Percentiles rank a stretch among this genome's conserved stretches.
Evolutionary conservation across 352 stramenopile species (phyloP).

Genomic region (Phytophthora pseudosyringae): DNA sequence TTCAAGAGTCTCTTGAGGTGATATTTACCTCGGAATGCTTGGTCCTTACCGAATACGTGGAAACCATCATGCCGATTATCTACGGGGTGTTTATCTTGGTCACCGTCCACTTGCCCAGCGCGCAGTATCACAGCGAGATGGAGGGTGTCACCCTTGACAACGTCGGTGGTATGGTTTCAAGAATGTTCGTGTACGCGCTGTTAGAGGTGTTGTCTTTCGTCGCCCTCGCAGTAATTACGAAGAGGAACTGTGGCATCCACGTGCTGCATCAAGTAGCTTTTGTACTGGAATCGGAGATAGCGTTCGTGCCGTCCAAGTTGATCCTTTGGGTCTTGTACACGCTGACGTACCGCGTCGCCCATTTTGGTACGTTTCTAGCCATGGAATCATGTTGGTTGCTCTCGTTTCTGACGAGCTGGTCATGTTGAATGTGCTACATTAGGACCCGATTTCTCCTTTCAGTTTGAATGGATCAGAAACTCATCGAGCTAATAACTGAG

Average conservation of each 20-base stretch:
- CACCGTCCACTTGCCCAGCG: slow-evolving; percentile 21
- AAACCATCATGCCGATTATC: slow-evolving; percentile 29
- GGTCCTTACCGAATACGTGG: slow-evolving; percentile 35
- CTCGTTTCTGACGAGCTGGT: no score
- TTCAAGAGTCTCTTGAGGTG: slow-evolving; percentile 8
- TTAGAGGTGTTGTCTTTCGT: slow-evolving; percentile 25
- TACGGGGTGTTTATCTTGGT: slow-evolving; percentile 18
- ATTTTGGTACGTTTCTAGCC: slow-evolving; percentile 9
- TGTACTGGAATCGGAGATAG: slow-evolving; percentile 28
- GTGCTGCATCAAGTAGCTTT: slow-evolving; percentile 27
- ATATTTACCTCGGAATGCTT: slow-evolving; percentile 34
- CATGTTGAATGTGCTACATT: no score
- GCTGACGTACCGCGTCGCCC: slow-evolving; percentile 1
- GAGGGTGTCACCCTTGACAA: not conserved
- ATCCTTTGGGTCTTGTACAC: slow-evolving; percentile 15
- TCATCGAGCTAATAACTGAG: no score
- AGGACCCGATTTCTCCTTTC: slow-evolving; percentile 3
- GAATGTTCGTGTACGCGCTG: slow-evolving; percentile 16
- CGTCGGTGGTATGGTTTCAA: slow-evolving; percentile 1
- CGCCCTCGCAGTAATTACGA: not conserved
- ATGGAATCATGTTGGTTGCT: no score
- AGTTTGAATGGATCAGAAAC: not conserved
- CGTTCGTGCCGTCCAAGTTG: slow-evolving; percentile 13
- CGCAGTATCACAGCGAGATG: slow-evolving; percentile 34
- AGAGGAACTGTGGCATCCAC: slow-evolving; percentile 13